Evolutionary conservation across 148 eudicot genomes (phyloP).

Genomic region (Chenopodium formosanum): DNA sequence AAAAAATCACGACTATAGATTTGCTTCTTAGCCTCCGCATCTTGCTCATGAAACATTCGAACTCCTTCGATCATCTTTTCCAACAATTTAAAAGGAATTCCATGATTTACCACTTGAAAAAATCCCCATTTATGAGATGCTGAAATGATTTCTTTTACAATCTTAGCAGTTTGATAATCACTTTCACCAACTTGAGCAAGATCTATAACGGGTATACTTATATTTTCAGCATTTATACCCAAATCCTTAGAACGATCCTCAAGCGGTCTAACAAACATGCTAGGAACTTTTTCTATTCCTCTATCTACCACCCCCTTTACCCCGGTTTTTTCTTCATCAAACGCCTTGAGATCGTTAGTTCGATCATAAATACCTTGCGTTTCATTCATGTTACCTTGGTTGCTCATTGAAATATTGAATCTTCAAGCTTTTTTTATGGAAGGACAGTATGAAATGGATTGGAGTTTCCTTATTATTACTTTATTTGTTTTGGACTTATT

Average conservation of each 20-base stretch:
- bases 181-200: slow-evolving; percentile 12
- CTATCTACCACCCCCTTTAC: slow-evolving; percentile 41
- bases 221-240: neutral
- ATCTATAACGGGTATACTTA: slow-evolving; percentile 34
- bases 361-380: slow-evolving; percentile 15
- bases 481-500: no score
- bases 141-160: slow-evolving; percentile 1
- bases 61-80: slow-evolving; percentile 38
- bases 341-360: slow-evolving; percentile 30
- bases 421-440: neutral
- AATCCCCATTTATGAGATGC: slow-evolving; percentile 50
- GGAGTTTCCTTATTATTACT: no score
- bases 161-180: slow-evolving; percentile 3
- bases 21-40: slow-evolving; percentile 39
- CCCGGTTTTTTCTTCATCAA: slow-evolving; percentile 41
- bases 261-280: slow-evolving; percentile 33
- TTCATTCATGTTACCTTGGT: neutral
- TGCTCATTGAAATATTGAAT: neutral
- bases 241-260: slow-evolving; percentile 33
- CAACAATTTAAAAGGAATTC: slow-evolving; percentile 29
- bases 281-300: slow-evolving; percentile 26
- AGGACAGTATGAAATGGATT: neutral
- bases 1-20: slow-evolving; percentile 30
- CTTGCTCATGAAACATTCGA: slow-evolving; percentile 43
- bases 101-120: slow-evolving; percentile 54